Percentiles rank a stretch among this genome's conserved stretches.
These are phyloP conservation scores for Ophiocordyceps camponoti-saundersi DNA, from an alignment of 2,329 filamentous ascomycete species.

Conservation along the genomic window DNA sequence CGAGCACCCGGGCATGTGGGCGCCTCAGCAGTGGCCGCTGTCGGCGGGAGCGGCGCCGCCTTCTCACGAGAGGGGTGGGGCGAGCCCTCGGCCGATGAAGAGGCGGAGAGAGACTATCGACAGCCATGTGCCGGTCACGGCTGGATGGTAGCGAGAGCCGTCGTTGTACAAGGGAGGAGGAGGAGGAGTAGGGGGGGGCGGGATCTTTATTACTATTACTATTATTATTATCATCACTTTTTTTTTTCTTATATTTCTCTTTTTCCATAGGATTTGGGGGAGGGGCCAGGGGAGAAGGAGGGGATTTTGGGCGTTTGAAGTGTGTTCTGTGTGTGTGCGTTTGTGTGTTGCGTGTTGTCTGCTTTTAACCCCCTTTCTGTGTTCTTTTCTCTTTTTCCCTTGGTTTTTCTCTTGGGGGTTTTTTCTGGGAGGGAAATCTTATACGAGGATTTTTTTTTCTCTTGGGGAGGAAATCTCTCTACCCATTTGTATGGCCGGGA, in stretches of 20 bases:
- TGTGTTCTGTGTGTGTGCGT: not conserved
- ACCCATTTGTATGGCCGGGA: not conserved
- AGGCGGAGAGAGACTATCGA: conserved; percentile 17
- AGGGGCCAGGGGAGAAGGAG: not conserved
- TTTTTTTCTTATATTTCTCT: no score
- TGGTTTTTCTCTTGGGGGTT: not conserved
- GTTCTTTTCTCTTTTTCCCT: not conserved
- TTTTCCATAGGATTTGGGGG: no score
- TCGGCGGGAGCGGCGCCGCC: conserved; percentile 9
- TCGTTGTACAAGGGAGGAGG: not conserved
- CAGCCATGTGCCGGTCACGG: conserved; percentile 14
- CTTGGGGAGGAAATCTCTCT: not conserved
- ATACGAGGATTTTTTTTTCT: not conserved
- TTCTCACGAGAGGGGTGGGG: conserved; percentile 11
- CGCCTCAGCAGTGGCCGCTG: conserved; percentile 17
- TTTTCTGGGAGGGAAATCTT: no score
- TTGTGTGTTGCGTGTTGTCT: not conserved
- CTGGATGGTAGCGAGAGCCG: conserved; percentile 12
- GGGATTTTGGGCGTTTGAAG: not conserved
- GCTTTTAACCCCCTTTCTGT: not conserved
- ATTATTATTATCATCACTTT: no score
- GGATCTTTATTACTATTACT: no score
- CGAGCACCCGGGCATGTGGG: conserved; percentile 14
- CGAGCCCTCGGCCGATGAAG: conserved; percentile 20
- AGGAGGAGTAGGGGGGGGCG: not conserved